Percentiles rank a stretch among this genome's conserved stretches.
Conservation (phyloP, 2,329 filamentous ascomycete species). For the Diaporthe sp. region DNA sequence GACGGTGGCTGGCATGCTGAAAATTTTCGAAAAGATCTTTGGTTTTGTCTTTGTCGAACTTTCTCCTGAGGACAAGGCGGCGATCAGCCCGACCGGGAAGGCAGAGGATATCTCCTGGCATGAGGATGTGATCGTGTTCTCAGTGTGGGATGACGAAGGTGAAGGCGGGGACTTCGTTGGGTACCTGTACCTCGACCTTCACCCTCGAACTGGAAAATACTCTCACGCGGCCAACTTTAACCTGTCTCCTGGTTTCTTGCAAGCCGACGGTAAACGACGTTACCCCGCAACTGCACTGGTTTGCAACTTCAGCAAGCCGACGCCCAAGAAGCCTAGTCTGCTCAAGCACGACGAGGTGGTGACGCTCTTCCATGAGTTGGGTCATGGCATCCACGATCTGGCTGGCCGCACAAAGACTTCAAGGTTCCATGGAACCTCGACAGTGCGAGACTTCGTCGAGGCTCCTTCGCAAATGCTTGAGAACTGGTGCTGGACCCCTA, state of each 20-base stretch:
- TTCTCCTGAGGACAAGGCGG: slow-evolving; percentile 73
- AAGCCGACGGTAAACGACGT: slow-evolving; percentile 74
- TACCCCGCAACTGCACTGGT: slow-evolving; percentile 86
- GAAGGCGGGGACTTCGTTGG: slow-evolving; percentile 82
- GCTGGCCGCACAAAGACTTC: slow-evolving; percentile 73
- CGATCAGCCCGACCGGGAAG: slow-evolving; percentile 75
- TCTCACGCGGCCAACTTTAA: slow-evolving; percentile 89
- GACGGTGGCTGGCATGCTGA: slow-evolving; percentile 82
- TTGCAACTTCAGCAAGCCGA: slow-evolving; percentile 89
- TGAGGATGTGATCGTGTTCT: slow-evolving; percentile 85
- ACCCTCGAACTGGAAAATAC: slow-evolving; percentile 86
- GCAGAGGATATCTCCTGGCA: slow-evolving; percentile 84
- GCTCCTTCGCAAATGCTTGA: slow-evolving; percentile 81
- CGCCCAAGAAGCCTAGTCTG: slow-evolving; percentile 80
- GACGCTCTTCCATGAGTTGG: slow-evolving; percentile 84
- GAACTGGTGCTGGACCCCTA: slow-evolving; percentile 81
- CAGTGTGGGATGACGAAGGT: slow-evolving; percentile 82
- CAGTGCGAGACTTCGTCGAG: slow-evolving; percentile 78
- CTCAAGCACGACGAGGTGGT: slow-evolving; percentile 88
- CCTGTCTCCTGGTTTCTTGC: slow-evolving; percentile 78
- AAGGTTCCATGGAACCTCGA: slow-evolving; percentile 77
- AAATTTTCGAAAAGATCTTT: slow-evolving; percentile 87
- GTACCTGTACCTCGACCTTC: slow-evolving; percentile 86
- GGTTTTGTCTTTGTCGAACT: slow-evolving; percentile 84
- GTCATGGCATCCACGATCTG: slow-evolving; percentile 79